A percentile compares a stretch with the other conserved stretches of the same genome.
These are phyloP conservation scores for Zymoseptoria passerinii DNA, from an alignment of 2,329 filamentous ascomycete species.

Conservation along the genomic window DNA sequence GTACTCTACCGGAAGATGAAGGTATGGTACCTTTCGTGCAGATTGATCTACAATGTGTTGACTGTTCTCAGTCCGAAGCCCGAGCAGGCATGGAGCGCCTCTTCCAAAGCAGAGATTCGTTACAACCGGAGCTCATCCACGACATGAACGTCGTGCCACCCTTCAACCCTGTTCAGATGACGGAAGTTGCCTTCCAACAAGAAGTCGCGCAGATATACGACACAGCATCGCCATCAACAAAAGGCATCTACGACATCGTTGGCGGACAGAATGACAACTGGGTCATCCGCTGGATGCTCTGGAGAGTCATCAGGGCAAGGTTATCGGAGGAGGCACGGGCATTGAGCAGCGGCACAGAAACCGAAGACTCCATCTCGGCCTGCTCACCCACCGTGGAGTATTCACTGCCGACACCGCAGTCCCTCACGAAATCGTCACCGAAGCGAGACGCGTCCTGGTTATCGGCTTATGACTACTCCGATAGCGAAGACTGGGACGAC, in stretches of 20 bases:
- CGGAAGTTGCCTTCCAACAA: constrained; percentile 13
- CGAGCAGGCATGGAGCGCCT: constrained; percentile 15
- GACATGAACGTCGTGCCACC: constrained; percentile 10
- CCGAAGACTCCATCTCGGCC: constrained; percentile 10
- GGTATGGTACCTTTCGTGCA: not conserved
- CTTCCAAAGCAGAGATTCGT: constrained; percentile 10
- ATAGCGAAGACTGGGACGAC: constrained; percentile 10
- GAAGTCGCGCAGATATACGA: constrained; percentile 14
- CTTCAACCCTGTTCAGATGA: constrained; percentile 13
- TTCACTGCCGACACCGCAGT: not conserved
- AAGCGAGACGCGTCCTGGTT: not conserved
- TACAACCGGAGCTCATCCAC: constrained; percentile 9
- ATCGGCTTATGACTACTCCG: constrained; percentile 7
- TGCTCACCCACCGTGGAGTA: constrained; percentile 7
- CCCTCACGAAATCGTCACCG: not conserved
- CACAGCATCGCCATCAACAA: constrained; percentile 9
- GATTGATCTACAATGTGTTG: not conserved
- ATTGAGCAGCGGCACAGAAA: constrained; percentile 10
- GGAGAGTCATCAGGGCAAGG: constrained; percentile 12
- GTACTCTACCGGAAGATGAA: constrained; percentile 16
- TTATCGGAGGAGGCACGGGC: constrained; percentile 3
- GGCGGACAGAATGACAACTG: constrained; percentile 12
- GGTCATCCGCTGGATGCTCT: constrained; percentile 19
- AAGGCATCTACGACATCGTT: constrained; percentile 15
- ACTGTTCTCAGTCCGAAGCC: constrained; percentile 9